Conservation (phyloP, 352 stramenopile genomes). For the Globisporangium splendens region DNA sequence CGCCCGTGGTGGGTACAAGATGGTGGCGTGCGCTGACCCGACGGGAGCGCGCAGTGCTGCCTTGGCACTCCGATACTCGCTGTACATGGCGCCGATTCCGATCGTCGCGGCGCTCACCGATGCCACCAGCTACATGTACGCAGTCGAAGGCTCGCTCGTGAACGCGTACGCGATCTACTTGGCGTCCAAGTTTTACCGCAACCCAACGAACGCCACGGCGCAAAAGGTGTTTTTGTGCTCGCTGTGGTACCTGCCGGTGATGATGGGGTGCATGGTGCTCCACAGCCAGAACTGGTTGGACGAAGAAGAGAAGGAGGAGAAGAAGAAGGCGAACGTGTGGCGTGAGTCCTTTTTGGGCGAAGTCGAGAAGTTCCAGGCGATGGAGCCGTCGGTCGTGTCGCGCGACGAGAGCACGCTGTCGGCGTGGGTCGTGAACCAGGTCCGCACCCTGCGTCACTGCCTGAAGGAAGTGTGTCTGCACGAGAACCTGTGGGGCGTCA, state of each 20-base stretch:
- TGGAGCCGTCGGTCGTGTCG: constrained; percentile 25
- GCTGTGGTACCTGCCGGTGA: constrained; percentile 97
- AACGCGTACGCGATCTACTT: constrained; percentile 96
- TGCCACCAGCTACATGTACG: constrained; percentile 99
- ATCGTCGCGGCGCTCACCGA: constrained; percentile 89
- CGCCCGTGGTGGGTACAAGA: constrained; percentile 90
- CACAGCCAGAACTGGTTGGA: constrained; percentile 92
- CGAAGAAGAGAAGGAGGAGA: constrained; percentile 59
- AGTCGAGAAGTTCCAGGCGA: constrained; percentile 57
- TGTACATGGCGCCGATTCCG: constrained; percentile 93
- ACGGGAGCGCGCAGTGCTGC: constrained; percentile 90
- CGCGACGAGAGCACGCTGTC: constrained; percentile 55
- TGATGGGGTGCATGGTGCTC: constrained; percentile 97
- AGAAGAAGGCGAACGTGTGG: constrained; percentile 55
- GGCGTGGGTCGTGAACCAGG: constrained; percentile 54
- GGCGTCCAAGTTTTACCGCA: constrained; percentile 93
- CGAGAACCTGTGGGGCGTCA: constrained; percentile 79
- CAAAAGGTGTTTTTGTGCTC: constrained; percentile 97
- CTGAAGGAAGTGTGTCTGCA: constrained; percentile 83
- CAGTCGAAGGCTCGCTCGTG: constrained; percentile 93
- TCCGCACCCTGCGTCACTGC: constrained; percentile 58
- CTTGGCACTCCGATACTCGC: constrained; percentile 93
- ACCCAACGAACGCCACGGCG: constrained; percentile 93
- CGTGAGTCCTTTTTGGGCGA: constrained; percentile 72
- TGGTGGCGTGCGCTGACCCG: constrained; percentile 92